Percentiles rank a stretch among this genome's conserved stretches.
phyloP scores from a whole-genome alignment of 2,329 filamentous ascomycete genomes.

The Akanthomyces uredinophilus region DNA sequence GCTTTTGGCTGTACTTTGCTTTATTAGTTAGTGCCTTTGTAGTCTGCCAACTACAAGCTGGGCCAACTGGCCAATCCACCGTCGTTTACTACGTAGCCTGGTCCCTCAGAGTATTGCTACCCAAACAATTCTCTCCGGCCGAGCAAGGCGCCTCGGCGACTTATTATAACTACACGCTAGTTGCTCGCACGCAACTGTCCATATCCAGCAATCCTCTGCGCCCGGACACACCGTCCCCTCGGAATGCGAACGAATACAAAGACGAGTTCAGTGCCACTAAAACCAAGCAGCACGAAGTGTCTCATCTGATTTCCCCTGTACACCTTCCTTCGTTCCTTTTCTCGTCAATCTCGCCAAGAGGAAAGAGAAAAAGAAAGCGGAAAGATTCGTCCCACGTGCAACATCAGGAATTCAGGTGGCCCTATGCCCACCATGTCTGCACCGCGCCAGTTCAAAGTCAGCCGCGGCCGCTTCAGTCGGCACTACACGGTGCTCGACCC shows the following conservation, averaged over 20 bases:
- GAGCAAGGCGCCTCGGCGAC: neutral
- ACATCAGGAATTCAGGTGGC: neutral
- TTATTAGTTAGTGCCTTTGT: no score
- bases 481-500: neutral
- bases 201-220: neutral
- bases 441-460: slow-evolving; percentile 1
- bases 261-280: neutral
- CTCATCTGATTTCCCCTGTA: neutral
- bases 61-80: no score
- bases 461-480: neutral
- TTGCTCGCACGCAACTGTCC: neutral
- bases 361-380: neutral
- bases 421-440: neutral
- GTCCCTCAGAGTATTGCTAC: neutral
- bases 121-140: neutral
- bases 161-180: neutral
- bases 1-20: no score
- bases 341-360: neutral
- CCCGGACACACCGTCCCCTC: neutral
- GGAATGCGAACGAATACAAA: neutral
- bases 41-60: no score
- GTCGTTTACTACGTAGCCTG: neutral
- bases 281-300: neutral
- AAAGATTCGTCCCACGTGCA: neutral
- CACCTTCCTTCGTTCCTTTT: neutral